These are phyloP conservation scores for Kwoniella dejecticola DNA, from an alignment of 768 basidiomycete genomes.

Conservation along the genomic window DNA sequence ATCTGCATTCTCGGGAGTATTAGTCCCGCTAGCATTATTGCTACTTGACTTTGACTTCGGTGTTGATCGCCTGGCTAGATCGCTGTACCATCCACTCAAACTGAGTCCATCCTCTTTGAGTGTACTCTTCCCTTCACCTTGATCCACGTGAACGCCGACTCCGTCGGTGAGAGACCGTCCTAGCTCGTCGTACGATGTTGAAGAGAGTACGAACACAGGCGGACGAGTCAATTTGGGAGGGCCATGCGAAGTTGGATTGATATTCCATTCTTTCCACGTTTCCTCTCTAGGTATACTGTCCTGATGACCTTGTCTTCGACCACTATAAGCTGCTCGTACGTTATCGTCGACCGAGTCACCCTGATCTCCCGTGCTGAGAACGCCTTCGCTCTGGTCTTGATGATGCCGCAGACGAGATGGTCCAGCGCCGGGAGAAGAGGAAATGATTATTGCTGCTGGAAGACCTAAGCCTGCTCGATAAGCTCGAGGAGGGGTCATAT, in stretches of 20 bases:
- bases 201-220: conserved; percentile 35
- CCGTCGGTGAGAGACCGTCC: conserved; percentile 36
- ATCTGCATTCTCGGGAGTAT: neutral
- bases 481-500: conserved; percentile 12
- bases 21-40: neutral
- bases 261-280: conserved; percentile 46
- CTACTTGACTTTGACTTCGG: no score
- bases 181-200: conserved; percentile 38
- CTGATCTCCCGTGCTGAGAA: neutral
- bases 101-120: conserved; percentile 23
- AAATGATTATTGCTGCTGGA: conserved; percentile 37
- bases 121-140: conserved; percentile 11
- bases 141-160: conserved; percentile 30
- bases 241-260: conserved; percentile 43
- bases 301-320: neutral
- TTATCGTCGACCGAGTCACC: neutral
- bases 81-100: conserved; percentile 39
- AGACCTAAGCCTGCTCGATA: conserved; percentile 41
- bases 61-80: conserved; percentile 16
- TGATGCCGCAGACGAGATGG: neutral
- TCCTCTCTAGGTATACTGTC: neutral
- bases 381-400: neutral
- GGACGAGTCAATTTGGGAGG: conserved; percentile 25
- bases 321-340: neutral
- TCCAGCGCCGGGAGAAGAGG: conserved; percentile 14